Base-by-base conservation (phyloP, 495 filamentous ascomycete genomes). In the Penicillium daleae region DNA sequence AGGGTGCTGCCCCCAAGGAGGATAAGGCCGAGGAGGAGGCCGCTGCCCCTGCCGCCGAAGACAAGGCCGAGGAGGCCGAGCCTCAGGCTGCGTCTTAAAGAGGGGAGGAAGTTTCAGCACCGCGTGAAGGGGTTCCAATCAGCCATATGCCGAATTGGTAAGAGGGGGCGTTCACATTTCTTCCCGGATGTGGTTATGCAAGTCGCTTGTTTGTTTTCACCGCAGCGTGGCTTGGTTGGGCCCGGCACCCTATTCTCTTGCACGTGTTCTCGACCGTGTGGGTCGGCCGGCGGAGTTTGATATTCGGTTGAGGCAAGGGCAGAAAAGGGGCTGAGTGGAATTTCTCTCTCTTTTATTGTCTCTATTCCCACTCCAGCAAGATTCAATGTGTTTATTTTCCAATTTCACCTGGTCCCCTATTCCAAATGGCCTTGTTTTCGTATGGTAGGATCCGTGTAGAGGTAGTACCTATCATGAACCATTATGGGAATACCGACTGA, bases 1-100 rank as follows among this genome's bases (percentile, higher is more conserved):
- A 98, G 67, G 80, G 51, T 33, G 51, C 77, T 56, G 70, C 77
- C 53, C 84, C 88, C 74, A 84, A 90, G 75, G 82, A 89, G 60
- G 89, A 90, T 66, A 83, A 86, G 68, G 77, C 87, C 63, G 82
- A 86, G 61, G 81, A 83, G 56, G 85, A 89, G 71, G 78, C 85
- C 40, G 73, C 77, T 33, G 65, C 76, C 33, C 70, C 78, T 61
- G 63, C 69, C 57, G 66, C 74, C 21, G 77, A 81, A 67, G 80
- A 81, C 58, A 79, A 80, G 74, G 56, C 71, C 51, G 80, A 80
- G 67, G 77, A 80, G 63, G 44, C 75, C 58, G 80, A 79, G 76
- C 71, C 79, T 40, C 71, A 75, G 49, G 60, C 75, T 53, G 76
- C 76, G 63, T 76, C 80, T 61, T 76, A 77, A 70, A 60, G 67